Conservation (phyloP, 352 stramenopile genomes). For the Phytophthora rubi region DNA sequence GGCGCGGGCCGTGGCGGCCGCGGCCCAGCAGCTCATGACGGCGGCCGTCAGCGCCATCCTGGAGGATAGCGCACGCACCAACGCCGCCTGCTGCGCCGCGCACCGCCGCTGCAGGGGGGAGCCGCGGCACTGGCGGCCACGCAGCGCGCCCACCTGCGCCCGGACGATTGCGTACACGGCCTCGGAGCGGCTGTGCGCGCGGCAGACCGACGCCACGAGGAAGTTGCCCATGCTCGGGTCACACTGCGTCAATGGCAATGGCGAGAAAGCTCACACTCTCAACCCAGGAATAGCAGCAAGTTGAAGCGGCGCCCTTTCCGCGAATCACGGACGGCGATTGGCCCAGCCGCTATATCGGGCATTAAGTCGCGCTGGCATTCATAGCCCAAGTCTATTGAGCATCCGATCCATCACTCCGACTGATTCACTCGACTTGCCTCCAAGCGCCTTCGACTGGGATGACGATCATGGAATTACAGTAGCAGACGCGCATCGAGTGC, state of each 20-base stretch:
- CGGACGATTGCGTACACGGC: constrained; percentile 33
- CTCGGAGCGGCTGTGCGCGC: constrained; percentile 37
- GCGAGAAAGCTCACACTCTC: neutral
- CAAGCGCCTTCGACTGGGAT: too few relatives aligned
- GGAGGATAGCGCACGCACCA: constrained; percentile 31
- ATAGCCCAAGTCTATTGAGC: too few relatives aligned
- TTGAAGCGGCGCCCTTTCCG: constrained; percentile 31
- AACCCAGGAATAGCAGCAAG: constrained; percentile 31
- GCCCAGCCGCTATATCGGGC: neutral
- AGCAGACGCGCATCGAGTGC: too few relatives aligned
- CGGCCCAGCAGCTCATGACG: constrained; percentile 30
- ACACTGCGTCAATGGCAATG: constrained; percentile 14
- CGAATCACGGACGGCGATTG: constrained; percentile 25
- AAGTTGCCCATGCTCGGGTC: constrained; percentile 39
- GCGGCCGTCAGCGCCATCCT: constrained; percentile 32
- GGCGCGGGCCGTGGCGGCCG: constrained; percentile 28
- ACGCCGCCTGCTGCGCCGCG: constrained; percentile 36
- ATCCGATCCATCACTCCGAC: too few relatives aligned
- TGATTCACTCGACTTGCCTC: too few relatives aligned
- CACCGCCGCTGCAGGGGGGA: constrained; percentile 35
- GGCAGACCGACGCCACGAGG: constrained; percentile 37
- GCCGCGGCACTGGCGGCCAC: constrained; percentile 14
- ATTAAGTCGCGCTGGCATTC: too few relatives aligned
- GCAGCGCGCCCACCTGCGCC: constrained; percentile 27
- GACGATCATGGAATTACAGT: too few relatives aligned